Percentiles rank a stretch among this genome's conserved stretches.
Conservation (phyloP, 768 basidiomycete species). For the Boletellus emodensis region DNA sequence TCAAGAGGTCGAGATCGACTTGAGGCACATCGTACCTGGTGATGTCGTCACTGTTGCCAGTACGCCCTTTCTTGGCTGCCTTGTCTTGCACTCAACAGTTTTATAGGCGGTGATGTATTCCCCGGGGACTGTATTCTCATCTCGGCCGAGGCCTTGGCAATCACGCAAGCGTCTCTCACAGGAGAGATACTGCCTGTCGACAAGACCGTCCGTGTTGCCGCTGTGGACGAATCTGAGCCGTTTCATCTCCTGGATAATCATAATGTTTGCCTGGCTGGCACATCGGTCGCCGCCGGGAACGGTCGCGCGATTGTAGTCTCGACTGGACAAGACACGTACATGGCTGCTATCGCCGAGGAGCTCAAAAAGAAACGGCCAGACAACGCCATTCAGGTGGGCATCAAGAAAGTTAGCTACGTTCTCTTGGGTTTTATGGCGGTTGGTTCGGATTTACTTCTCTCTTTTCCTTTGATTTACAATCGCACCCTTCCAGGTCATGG, state of each 20-base stretch:
- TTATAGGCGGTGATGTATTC: constrained; percentile 33
- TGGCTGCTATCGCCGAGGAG: constrained; percentile 34
- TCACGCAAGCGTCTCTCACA: constrained; percentile 35
- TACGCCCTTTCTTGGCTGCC: constrained; percentile 1
- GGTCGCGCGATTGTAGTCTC: constrained; percentile 30
- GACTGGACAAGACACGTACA: constrained; percentile 32
- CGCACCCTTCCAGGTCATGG: constrained; percentile 23
- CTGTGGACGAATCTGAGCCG: constrained; percentile 12
- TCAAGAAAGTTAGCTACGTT: constrained; percentile 33
- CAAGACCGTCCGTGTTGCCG: constrained; percentile 19
- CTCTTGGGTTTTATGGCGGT: constrained; percentile 31
- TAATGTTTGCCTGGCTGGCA: constrained; percentile 34
- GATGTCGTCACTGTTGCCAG: constrained; percentile 31
- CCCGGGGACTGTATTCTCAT: constrained; percentile 35
- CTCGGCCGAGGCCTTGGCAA: constrained; percentile 31
- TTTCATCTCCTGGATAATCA: constrained; percentile 31
- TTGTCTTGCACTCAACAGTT: background rate
- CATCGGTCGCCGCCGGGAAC: constrained; percentile 32
- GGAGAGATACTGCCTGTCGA: constrained; percentile 36
- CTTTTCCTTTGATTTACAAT: background rate
- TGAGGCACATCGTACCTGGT: constrained; percentile 30
- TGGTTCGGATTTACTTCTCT: background rate
- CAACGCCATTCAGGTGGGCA: constrained; percentile 32
- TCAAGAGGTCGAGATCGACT: constrained; percentile 30
- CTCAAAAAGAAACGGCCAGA: constrained; percentile 30